Base-by-base conservation (phyloP, 495 filamentous ascomycete genomes). In the Pseudomonodictys pantanalensis region DNA sequence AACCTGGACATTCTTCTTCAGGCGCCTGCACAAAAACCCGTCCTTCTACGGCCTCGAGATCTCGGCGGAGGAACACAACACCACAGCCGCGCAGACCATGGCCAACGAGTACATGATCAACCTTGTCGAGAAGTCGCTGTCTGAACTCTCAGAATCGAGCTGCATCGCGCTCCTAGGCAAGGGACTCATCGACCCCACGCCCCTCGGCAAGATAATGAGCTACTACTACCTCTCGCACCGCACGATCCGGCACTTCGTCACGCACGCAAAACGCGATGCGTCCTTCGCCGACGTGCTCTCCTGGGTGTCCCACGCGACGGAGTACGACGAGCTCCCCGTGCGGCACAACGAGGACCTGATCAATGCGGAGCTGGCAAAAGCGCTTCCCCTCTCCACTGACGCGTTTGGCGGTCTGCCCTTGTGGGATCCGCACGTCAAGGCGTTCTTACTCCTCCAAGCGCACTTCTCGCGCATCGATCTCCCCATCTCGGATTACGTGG, bases 1-100 rank as follows among this genome's bases (percentile, higher is more conserved):
- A 32, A 97, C 95, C 0, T 99, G 93, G 93, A 99, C 93, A 18
- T 99, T 99, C 78, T 97, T 99, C 79, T 99, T 97, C 81, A 86
- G 93, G 0, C 80, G 93, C 8, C 75, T 99, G 20, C 93, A 97
- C 77, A 99, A 99, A 77, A 99, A 99, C 62, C 93, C 93, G 11
- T 95, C 91, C 0, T 99, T 95, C 75, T 99, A 99, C 65, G 93
- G 95, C 0, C 84, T 99, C 2, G 88, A 97, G 63, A 96, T 99
- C 43, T 89, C 88, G 3, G 86, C 88, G 0, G 91, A 97, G 62
- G 92, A 97, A 59, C 92, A 97, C 70, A 95, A 91, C 69, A 89
- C 86, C 9, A 84, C 88, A n/a, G 78, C 83, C 15, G 91, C 95
- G 0, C 91, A 96, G 66, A 76, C 87, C 45, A 75, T 86, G 38